Evolutionary conservation across 2,329 filamentous ascomycete genomes (phyloP), one percentile per base, ranked within the genome.

Genomic region (Aureobasidium sp.): DNA sequence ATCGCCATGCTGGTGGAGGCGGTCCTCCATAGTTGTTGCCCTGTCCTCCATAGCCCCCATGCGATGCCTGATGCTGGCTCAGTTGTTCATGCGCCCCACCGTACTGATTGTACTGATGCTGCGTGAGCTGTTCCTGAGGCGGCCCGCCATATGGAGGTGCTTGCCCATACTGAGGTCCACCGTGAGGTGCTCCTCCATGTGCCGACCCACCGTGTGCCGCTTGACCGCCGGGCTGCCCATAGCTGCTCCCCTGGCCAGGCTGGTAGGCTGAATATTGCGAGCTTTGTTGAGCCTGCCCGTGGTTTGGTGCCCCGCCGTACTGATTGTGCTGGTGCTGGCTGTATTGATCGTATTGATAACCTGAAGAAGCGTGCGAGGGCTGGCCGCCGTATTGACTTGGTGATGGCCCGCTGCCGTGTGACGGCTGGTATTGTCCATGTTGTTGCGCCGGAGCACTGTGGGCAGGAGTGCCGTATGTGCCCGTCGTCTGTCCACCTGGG

Each of bases 1-100:
- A 70, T 67, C 67, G 66, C 69, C 70, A 72, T 22, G 66, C 66
- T 20, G 70, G 68, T 42, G 66, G 66, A 7, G 69, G 67, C 11
- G 67, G 67, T 12, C 61, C 63, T 45, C 65, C 64, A 56, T 67
- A 67, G 41, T 56, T 55, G 51, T 45, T 49, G 17, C 62, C 42
- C 37, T 65, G 63, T 34, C 64, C 63, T 42, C 51, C 62, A 29
- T 62, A 62, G 3, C 63, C 60, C 14, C 60, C 59, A 2, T 62
- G 57, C 22, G 48, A 42, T 52, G 42, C 47, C n/a, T 58, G 39
- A 17, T 57, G 53, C n/a, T 57, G 53, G 8, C 36, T 27, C n/a
- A 42, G 1, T 37, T 61, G 59, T 20, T 61, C 47, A 27, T 52
- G 60, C 14, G 58, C 17, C 39, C 58, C 58, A n/a, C 49, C 58